These are phyloP conservation scores for Tardiomyces digboiensis DNA, from an alignment of 1,139 yeast genomes.

Conservation along the genomic window DNA sequence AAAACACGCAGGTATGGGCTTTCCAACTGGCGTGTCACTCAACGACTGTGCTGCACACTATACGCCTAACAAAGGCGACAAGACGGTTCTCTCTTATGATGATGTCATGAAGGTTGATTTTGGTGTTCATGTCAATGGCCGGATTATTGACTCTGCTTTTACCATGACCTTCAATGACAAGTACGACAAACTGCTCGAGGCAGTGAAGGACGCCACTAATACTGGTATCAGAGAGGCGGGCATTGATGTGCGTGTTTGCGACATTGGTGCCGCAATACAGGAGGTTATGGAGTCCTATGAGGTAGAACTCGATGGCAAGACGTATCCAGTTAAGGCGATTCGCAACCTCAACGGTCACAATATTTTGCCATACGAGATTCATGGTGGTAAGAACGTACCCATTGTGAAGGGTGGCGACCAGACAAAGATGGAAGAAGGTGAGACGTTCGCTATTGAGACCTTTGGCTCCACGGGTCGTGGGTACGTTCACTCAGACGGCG, in stretches of 20 bases:
- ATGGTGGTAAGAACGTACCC: conserved; percentile 94
- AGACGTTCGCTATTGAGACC: conserved; percentile 95
- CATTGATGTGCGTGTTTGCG: conserved; percentile 90
- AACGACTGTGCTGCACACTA: conserved; percentile 97
- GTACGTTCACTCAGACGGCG: conserved; percentile 77
- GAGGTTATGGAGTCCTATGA: conserved; percentile 98
- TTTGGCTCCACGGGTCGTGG: conserved; percentile 97
- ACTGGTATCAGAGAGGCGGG: conserved; percentile 94
- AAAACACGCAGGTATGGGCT: conserved; percentile 77
- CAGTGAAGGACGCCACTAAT: conserved; percentile 88
- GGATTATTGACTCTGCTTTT: conserved; percentile 90
- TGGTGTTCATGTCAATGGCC: conserved; percentile 97
- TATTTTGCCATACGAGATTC: conserved; percentile 74
- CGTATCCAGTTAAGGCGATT: conserved; percentile 79
- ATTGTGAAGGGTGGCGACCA: conserved; percentile 88
- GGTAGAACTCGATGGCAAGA: conserved; percentile 80
- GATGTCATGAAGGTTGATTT: conserved; percentile 97
- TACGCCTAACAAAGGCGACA: conserved; percentile 95
- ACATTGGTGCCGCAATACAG: conserved; percentile 92
- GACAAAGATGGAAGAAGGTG: conserved; percentile 99
- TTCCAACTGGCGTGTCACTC: conserved; percentile 92
- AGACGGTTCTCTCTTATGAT: conserved; percentile 63
- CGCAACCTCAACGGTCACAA: conserved; percentile 93
- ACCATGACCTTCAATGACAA: conserved; percentile 82
- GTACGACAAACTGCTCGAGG: conserved; percentile 69